phyloP scores from a whole-genome alignment of 345 rosid genomes.

The Kernera saxatilis region DNA sequence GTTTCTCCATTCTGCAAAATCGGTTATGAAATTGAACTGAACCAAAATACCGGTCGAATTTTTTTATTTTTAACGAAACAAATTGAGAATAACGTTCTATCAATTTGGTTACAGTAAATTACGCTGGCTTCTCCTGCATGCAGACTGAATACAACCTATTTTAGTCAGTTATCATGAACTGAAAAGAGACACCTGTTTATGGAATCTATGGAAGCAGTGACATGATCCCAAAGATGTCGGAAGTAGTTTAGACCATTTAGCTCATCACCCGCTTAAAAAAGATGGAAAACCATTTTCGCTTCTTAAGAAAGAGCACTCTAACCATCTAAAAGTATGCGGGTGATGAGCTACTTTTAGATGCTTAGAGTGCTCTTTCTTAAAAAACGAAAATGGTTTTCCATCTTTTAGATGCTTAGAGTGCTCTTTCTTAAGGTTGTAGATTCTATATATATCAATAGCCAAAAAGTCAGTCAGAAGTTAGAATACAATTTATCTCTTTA shows the following conservation, averaged over 20 bases:
- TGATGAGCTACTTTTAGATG: too few species aligned
- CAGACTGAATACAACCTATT: background rate
- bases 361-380: too few species aligned
- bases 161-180: background rate
- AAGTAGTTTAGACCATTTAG: conserved; percentile 94
- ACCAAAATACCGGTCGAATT: background rate
- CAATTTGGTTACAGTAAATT: too few species aligned
- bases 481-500: too few species aligned
- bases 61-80: background rate
- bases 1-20: background rate
- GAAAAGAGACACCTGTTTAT: conserved; percentile 56
- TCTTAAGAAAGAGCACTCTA: background rate
- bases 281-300: conserved; percentile 7
- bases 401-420: too few species aligned
- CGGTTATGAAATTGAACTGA: background rate
- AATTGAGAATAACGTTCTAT: too few species aligned
- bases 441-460: too few species aligned
- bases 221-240: conserved; percentile 95
- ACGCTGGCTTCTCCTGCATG: conserved; percentile 2
- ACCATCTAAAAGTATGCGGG: conserved; percentile 8
- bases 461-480: too few species aligned
- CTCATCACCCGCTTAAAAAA: conserved; percentile 79
- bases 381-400: too few species aligned
- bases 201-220: conserved; percentile 72
- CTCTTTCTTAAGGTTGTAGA: too few species aligned